Evolutionary conservation across 768 basidiomycete genomes (phyloP).

Genomic region (Mrakia hoshinonis): DNA sequence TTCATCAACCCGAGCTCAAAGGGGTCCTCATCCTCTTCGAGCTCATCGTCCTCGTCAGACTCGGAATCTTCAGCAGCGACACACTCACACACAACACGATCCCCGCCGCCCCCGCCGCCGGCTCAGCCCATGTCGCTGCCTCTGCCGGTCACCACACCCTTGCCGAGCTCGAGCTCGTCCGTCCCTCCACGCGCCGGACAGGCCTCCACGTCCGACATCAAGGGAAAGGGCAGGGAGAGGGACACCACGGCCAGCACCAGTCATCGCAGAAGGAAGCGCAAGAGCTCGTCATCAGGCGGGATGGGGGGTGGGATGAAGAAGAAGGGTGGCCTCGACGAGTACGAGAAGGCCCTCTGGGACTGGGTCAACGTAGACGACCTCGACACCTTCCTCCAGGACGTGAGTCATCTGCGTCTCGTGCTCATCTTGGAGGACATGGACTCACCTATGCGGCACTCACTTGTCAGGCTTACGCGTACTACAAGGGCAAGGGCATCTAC

Average conservation of each 20-base stretch:
- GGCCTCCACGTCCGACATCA: background rate
- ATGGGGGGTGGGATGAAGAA: background rate
- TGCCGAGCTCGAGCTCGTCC: background rate
- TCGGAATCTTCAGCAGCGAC: background rate
- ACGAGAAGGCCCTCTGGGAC: constrained; percentile 86
- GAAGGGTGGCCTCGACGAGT: constrained; percentile 35
- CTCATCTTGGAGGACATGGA: background rate
- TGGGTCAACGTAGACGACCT: constrained; percentile 99
- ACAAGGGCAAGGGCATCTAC: constrained; percentile 92
- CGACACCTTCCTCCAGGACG: constrained; percentile 88
- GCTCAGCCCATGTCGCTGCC: background rate
- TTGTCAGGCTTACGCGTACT: constrained; percentile 67
- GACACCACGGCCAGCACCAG: background rate
- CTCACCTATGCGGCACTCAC: background rate
- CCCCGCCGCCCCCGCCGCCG: background rate
- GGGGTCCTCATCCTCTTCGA: background rate
- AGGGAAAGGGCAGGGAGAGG: background rate
- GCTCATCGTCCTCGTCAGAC: background rate
- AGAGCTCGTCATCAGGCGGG: background rate
- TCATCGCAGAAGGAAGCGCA: background rate
- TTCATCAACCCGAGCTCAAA: constrained; percentile 5
- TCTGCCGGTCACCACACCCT: background rate
- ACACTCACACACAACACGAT: background rate
- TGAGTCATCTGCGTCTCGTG: constrained; percentile 37
- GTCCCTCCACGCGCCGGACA: background rate